Evolutionary conservation across 805 yeast species (phyloP), one percentile per base, ranked within the genome.

Genomic region (Metschnikowia similis): DNA sequence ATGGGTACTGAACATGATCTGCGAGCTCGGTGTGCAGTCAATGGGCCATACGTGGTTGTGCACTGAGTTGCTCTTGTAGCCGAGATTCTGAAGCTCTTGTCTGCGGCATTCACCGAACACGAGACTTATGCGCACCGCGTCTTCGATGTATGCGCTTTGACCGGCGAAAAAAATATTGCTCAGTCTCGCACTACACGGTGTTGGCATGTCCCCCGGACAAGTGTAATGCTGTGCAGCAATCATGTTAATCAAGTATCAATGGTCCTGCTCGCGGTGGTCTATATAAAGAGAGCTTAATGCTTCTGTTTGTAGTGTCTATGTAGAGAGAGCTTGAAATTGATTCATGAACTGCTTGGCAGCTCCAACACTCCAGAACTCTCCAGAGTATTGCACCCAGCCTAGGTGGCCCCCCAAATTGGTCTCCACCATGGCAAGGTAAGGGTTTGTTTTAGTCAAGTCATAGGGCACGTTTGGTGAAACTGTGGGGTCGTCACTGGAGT

Each of bases 391-490:
- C 53, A 82, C 88, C 85, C 85, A 88, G n/a, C 88, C 94, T 48
- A 88, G 74, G 66, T 88, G 96, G 1, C 96, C 95, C 6, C 96
- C 96, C 47, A 79, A 72, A 38, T 77, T 74, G 6, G 91, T 84
- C 51, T 82, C 77, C 5, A 83, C 72, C 59, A 84, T 56, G 40
- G 78, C 67, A 32, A 81, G 66, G 60, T 77, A 81, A 1, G 95
- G 94, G 60, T 87, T 87, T 14, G 48, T 34, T 30, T 62, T 55
- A 36, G 60, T 54, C 17, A 79, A 74, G 52, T 82, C 84, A 35
- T 64, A 62, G 1, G 94, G 94, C 27, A 85, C 61, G 21, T 71
- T 63, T 1, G 71, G 69, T 11, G 86, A 82, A 11, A 82, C 83
- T 34, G 88, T 77, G 6, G 96, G 95, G 61, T 87, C 96, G 63